Evolutionary conservation across 352 stramenopile genomes (phyloP).

Genomic region (Globisporangium lucens): DNA sequence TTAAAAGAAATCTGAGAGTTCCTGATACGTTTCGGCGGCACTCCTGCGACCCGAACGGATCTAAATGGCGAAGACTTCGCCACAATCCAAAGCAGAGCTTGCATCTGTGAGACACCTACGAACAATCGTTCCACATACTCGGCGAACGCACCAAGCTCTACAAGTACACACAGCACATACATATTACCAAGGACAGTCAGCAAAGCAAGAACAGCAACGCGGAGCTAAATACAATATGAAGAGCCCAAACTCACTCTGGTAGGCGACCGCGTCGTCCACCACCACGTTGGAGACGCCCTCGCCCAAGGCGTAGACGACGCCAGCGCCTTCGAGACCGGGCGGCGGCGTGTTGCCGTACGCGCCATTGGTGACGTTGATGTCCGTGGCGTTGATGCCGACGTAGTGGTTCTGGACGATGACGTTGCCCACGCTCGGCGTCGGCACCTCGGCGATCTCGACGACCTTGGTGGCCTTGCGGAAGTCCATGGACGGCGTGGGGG

Average conservation of each 20-base stretch:
- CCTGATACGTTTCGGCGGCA: no score
- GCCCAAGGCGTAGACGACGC: constrained; percentile 34
- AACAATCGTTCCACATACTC: constrained; percentile 25
- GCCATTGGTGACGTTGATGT: constrained; percentile 61
- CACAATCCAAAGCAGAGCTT: no score
- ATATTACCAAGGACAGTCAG: not conserved
- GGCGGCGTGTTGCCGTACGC: constrained; percentile 24
- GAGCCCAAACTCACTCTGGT: constrained; percentile 19
- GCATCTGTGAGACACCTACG: no score
- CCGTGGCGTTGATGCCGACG: constrained; percentile 53
- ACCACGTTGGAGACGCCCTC: constrained; percentile 44
- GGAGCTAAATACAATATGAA: not conserved
- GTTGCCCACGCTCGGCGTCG: constrained; percentile 20
- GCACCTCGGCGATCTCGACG: constrained; percentile 25
- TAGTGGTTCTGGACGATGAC: constrained; percentile 53
- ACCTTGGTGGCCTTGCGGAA: constrained; percentile 35
- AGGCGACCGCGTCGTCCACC: constrained; percentile 41
- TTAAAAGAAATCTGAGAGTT: no score
- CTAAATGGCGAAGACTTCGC: no score
- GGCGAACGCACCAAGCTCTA: constrained; percentile 38
- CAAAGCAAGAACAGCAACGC: not conserved
- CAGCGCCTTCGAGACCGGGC: constrained; percentile 36
- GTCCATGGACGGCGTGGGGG: constrained; percentile 34
- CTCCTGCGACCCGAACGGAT: no score
- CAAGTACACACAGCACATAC: not conserved